Evolutionary conservation across 1,139 yeast genomes (phyloP), one percentile per base, ranked within the genome.

Genomic region (Ogataea hybrid): DNA sequence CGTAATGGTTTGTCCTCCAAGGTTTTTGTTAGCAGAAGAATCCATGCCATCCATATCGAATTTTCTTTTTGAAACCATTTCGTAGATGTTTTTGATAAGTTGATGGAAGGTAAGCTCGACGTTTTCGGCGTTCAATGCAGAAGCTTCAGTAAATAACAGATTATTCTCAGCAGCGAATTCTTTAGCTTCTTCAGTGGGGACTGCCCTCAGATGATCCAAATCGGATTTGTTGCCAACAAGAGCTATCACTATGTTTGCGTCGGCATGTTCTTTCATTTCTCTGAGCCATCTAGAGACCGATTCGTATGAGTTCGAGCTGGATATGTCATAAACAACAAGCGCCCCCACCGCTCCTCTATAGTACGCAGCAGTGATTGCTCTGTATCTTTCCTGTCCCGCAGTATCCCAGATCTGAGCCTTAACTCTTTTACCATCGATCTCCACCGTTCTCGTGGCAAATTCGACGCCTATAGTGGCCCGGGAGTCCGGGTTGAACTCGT

Each of bases 341-440:
- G 98, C 98, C 41, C 98, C 98, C 39, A 90, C 96, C 0, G 98
- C 98, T 35, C 98, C 98, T 62, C 98, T 77, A 65, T 92, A 92
- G 70, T 92, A 92, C 11, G 97, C 98, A 48, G 95, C 83, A 30
- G 98, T 94, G 61, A 92, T 92, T 40, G 98, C 97, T 58, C 98
- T 80, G 71, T 92, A 92, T 63, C 98, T 80, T 68, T 92, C 98
- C 71, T 92, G 98, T 47, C 98, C 98, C 2, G 98, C 98, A 22
- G 98, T 92, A 65, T 92, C 98, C 98, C 98, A 92, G 61, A 92
- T 89, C 67, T 94, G 98, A 7, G 97, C 97, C 67, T 92, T 92
- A 60, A 94, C 89, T 61, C 95, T 77, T 67, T 90, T 92, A 47
- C 95, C 95, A 58, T 92, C 97, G 44, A 92, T 90, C 58, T 86